phyloP scores from a whole-genome alignment of 2,329 filamentous ascomycete species.

The Venturia asperata region DNA sequence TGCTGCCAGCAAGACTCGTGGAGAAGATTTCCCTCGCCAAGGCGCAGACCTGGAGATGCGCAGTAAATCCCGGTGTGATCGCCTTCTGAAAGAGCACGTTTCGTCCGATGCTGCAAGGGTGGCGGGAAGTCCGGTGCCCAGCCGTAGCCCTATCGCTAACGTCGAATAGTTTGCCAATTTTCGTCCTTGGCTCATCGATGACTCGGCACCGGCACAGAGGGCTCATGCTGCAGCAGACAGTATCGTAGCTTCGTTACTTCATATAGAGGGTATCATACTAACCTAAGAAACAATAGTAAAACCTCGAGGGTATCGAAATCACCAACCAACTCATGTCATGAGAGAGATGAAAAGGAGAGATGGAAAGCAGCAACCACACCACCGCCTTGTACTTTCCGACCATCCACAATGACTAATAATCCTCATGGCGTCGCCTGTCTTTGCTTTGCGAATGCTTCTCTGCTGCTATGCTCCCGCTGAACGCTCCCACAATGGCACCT shows the following conservation, averaged over 20 bases:
- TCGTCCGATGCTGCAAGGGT: too few relatives aligned
- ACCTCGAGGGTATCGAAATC: not conserved
- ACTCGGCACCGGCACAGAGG: not conserved
- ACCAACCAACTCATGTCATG: not conserved
- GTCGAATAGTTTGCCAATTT: too few relatives aligned
- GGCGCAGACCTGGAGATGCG: too few relatives aligned
- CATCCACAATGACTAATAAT: not conserved
- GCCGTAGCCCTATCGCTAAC: too few relatives aligned
- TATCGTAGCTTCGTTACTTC: not conserved
- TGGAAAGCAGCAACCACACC: not conserved
- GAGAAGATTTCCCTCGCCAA: too few relatives aligned
- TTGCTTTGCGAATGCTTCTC: slow-evolving; percentile 10
- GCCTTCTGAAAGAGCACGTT: too few relatives aligned
- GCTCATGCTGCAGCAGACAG: not conserved
- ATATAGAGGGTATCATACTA: slow-evolving; percentile 7
- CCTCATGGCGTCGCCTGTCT: slow-evolving; percentile 8
- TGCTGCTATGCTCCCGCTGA: slow-evolving; percentile 13
- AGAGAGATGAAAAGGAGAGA: slow-evolving; percentile 2
- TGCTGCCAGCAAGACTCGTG: too few relatives aligned
- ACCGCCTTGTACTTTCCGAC: not conserved
- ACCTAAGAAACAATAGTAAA: not conserved
- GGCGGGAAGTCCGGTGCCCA: too few relatives aligned
- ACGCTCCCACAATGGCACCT: slow-evolving; percentile 14
- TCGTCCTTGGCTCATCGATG: not conserved
- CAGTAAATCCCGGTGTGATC: too few relatives aligned